Evolutionary conservation across 2,329 filamentous ascomycete species (phyloP).

Genomic region (Arachnopeziza araneosa): DNA sequence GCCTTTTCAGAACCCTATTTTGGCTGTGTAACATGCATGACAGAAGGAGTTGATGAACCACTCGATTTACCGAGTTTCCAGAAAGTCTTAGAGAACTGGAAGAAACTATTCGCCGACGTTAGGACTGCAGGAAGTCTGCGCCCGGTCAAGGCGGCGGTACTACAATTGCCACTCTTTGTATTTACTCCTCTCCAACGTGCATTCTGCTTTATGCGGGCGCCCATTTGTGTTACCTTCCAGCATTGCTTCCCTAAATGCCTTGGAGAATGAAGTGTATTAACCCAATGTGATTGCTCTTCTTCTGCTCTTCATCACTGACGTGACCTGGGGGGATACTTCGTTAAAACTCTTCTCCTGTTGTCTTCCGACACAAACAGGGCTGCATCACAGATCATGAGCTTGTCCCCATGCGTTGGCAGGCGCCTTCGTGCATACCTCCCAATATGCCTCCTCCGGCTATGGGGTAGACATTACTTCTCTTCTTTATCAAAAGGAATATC

Average conservation of each 20-base stretch:
- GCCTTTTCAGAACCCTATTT: not conserved
- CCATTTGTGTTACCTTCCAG: not conserved
- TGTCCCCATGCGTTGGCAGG: conserved; percentile 29
- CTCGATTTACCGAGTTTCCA: not conserved
- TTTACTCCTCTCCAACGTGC: not conserved
- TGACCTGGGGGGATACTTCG: conserved; percentile 1
- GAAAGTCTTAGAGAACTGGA: not conserved
- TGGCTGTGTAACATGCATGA: not conserved
- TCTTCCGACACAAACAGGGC: conserved; percentile 25
- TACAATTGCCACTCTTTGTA: not conserved
- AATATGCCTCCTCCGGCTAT: conserved; percentile 22
- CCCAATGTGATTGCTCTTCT: conserved; percentile 22
- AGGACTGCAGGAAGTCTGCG: not conserved
- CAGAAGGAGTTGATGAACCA: not conserved
- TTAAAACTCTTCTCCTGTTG: conserved; percentile 16
- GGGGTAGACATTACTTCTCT: conserved; percentile 13
- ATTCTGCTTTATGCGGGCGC: not conserved
- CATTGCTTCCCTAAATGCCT: not conserved
- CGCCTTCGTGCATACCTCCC: conserved; percentile 21
- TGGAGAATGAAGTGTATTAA: not conserved
- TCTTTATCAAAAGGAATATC: conserved; percentile 21
- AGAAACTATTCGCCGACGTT: not conserved
- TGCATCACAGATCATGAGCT: conserved; percentile 25
- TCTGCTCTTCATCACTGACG: conserved; percentile 1
- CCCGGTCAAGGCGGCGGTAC: not conserved